Percentiles rank a stretch among this genome's conserved stretches.
Conservation (phyloP, 1,284 basidiomycete species). For the Austroboletus novae-zelandiae region DNA sequence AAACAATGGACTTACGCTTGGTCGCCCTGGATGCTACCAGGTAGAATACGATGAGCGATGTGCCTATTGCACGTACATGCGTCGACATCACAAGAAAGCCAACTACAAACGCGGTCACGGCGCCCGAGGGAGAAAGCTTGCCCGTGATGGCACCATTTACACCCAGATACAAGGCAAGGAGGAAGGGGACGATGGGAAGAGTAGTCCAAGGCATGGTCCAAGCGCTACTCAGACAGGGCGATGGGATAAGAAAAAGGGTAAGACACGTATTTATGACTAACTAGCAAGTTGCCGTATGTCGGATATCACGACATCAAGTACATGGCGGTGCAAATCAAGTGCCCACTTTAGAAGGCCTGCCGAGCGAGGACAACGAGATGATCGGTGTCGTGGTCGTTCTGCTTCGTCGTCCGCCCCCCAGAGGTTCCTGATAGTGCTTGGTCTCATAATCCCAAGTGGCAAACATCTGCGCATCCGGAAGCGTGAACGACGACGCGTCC, state of each 20-base stretch:
- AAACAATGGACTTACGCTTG: conserved; percentile 50
- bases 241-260: no score
- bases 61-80: conserved; percentile 64
- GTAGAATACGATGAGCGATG: conserved; percentile 80
- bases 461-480: conserved; percentile 67
- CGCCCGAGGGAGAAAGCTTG: conserved; percentile 71
- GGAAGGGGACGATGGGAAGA: conserved; percentile 31
- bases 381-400: conserved; percentile 14
- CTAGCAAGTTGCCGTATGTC: no score
- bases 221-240: background rate
- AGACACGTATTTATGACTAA: no score
- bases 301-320: no score
- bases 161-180: conserved; percentile 39
- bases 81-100: conserved; percentile 67
- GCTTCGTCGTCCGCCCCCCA: conserved; percentile 30
- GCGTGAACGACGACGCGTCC: conserved; percentile 36
- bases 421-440: conserved; percentile 59
- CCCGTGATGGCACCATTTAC: conserved; percentile 41
- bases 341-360: conserved; percentile 24
- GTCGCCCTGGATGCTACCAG: conserved; percentile 81
- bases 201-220: conserved; percentile 14
- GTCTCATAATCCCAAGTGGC: conserved; percentile 75
- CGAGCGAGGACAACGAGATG: conserved; percentile 21
- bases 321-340: conserved; percentile 5
- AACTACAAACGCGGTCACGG: conserved; percentile 70